Percentiles rank a stretch among this genome's conserved stretches.
These are phyloP conservation scores for Naganishia liquefaciens DNA, from an alignment of 1,284 basidiomycete species.

Conservation along the genomic window DNA sequence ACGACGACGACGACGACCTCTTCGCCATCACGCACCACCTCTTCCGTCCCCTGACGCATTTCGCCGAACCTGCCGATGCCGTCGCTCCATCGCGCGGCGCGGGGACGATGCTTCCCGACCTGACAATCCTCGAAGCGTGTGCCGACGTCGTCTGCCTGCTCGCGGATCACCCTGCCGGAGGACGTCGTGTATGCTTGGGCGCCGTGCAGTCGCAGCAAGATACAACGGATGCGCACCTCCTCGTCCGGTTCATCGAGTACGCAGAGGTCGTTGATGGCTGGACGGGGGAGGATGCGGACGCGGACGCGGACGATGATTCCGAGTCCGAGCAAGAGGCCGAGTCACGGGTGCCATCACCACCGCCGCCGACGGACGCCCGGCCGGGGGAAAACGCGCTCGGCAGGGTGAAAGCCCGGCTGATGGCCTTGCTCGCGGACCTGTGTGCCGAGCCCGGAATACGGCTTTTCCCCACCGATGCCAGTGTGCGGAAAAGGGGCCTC, in stretches of 20 bases:
- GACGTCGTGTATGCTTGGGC: not conserved
- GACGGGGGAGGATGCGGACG: too few species aligned
- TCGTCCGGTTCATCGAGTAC: slow-evolving; percentile 11
- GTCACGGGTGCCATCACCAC: not conserved
- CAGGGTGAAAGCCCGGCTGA: slow-evolving; percentile 8
- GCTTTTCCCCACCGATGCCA: slow-evolving; percentile 23
- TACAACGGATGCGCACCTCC: not conserved
- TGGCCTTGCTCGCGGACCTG: slow-evolving; percentile 14
- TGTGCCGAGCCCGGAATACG: not conserved
- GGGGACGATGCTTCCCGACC: slow-evolving; percentile 2
- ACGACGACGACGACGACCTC: not conserved
- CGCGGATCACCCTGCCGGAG: not conserved
- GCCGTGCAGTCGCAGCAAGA: not conserved
- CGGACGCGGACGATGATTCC: not conserved
- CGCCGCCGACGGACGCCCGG: not conserved
- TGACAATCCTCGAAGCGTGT: not conserved
- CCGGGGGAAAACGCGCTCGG: slow-evolving; percentile 9
- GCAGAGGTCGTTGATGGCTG: slow-evolving; percentile 6
- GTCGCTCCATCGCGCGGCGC: not conserved
- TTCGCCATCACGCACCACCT: not conserved
- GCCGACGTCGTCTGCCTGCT: not conserved
- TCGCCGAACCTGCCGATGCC: not conserved
- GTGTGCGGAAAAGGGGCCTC: not conserved
- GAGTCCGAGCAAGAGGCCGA: slow-evolving; percentile 2
- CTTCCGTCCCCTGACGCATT: not conserved